Evolutionary conservation across 352 stramenopile species (phyloP).

Genomic region (Pythium oligandrum): DNA sequence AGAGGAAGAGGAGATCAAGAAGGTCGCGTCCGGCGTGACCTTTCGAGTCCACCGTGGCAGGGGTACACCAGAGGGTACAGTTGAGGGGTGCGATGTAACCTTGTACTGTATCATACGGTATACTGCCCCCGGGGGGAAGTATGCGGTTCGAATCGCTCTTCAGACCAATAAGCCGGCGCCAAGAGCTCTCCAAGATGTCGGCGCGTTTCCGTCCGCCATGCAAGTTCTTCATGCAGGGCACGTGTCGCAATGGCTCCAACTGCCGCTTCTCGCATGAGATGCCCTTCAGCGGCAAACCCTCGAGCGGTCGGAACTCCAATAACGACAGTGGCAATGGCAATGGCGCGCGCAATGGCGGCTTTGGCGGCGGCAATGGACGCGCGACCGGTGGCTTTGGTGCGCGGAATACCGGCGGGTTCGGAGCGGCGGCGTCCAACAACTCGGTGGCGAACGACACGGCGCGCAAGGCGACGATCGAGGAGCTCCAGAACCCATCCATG

Average conservation of each 20-base stretch:
- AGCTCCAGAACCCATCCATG: constrained; percentile 42
- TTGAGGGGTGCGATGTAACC: too few species aligned
- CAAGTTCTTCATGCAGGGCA: constrained; percentile 70
- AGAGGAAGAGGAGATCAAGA: too few species aligned
- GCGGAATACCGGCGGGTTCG: not conserved
- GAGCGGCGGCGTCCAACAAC: constrained; percentile 1
- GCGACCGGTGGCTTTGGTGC: too few species aligned
- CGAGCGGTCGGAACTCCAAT: constrained; percentile 5
- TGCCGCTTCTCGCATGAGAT: constrained; percentile 61
- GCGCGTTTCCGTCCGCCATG: constrained; percentile 30
- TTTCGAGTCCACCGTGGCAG: too few species aligned
- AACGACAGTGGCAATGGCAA: constrained; percentile 1
- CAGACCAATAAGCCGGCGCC: too few species aligned
- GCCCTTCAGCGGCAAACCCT: constrained; percentile 16
- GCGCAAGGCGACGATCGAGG: constrained; percentile 45
- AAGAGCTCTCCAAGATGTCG: constrained; percentile 6
- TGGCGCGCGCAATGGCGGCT: constrained; percentile 5
- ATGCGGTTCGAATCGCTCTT: too few species aligned
- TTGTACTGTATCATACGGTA: too few species aligned
- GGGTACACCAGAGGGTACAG: too few species aligned
- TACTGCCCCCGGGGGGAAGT: too few species aligned
- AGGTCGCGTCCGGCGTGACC: too few species aligned
- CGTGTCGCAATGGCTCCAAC: constrained; percentile 60
- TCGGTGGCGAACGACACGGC: constrained; percentile 27
- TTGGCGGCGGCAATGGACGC: constrained; percentile 2